phyloP scores from a whole-genome alignment of 805 yeast genomes.

The Hanseniaspora pseudoguilliermondii region DNA sequence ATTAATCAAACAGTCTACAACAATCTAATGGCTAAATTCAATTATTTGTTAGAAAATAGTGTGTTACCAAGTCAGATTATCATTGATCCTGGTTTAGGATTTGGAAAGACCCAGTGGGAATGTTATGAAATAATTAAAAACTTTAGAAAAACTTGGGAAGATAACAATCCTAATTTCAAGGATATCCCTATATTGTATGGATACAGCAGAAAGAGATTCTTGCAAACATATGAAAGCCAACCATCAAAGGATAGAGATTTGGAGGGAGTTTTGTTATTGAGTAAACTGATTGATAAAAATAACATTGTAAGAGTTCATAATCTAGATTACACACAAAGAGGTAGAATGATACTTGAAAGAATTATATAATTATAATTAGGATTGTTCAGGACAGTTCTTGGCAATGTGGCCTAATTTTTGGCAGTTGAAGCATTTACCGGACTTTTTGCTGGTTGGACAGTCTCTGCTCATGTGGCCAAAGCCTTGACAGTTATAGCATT shows the following conservation, averaged over 20 bases:
- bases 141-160: slow-evolving; percentile 32
- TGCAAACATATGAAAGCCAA: slow-evolving; percentile 48
- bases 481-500: slow-evolving; percentile 88
- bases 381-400: slow-evolving; percentile 43
- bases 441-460: slow-evolving; percentile 35
- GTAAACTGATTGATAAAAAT: slow-evolving; percentile 29
- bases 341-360: background rate
- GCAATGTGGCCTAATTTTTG: slow-evolving; percentile 71
- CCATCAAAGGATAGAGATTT: slow-evolving; percentile 50
- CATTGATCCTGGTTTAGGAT: slow-evolving; percentile 91
- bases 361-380: background rate
- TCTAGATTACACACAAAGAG: slow-evolving; percentile 6
- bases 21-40: slow-evolving; percentile 49
- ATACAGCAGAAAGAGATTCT: slow-evolving; percentile 76
- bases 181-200: slow-evolving; percentile 64
- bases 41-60: slow-evolving; percentile 47
- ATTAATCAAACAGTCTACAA: slow-evolving; percentile 46
- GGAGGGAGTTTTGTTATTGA: slow-evolving; percentile 63
- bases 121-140: slow-evolving; percentile 53
- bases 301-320: slow-evolving; percentile 27
- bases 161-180: slow-evolving; percentile 21
- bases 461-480: slow-evolving; percentile 81
- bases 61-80: slow-evolving; percentile 82
- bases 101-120: slow-evolving; percentile 71
- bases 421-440: slow-evolving; percentile 35